phyloP scores from a whole-genome alignment of 148 eudicot genomes.

The Amaranthus palmeri region DNA sequence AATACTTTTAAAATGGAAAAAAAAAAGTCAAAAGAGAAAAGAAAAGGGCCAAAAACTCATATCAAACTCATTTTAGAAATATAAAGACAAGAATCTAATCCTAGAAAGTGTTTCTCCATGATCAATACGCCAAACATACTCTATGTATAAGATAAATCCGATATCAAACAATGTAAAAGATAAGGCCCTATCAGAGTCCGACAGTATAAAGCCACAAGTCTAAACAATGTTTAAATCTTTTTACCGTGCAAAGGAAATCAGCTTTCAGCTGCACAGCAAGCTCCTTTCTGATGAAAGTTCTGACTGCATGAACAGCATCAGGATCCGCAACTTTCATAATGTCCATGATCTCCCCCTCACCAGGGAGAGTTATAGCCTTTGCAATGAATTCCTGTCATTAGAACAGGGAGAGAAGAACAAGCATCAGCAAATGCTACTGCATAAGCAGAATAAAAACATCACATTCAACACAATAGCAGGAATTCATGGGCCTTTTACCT shows the following conservation, averaged over 20 bases:
- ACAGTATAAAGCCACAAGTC: not conserved
- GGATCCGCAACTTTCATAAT: slow-evolving; percentile 98
- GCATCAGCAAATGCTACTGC: slow-evolving; percentile 11
- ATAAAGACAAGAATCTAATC: no score
- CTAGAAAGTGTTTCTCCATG: no score
- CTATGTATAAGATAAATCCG: no score
- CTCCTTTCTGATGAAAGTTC: slow-evolving; percentile 74
- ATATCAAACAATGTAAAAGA: no score
- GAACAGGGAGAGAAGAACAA: not conserved
- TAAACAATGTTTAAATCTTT: slow-evolving; percentile 2
- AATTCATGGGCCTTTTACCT: slow-evolving; percentile 32
- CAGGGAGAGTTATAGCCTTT: slow-evolving; percentile 84
- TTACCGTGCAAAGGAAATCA: slow-evolving; percentile 60
- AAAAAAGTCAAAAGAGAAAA: no score
- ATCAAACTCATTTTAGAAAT: no score
- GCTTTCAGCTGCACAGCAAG: slow-evolving; percentile 75
- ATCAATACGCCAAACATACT: no score
- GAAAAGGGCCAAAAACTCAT: no score
- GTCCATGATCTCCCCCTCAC: slow-evolving; percentile 95
- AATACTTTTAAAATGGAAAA: no score
- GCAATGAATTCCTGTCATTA: slow-evolving; percentile 72
- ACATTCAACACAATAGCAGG: not conserved
- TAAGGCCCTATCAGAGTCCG: no score
- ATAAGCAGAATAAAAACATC: not conserved
- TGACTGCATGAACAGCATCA: slow-evolving; percentile 93